Evolutionary conservation across 257 asterid genomes (phyloP), one percentile per base, ranked within the genome.

Genomic region (Nyctanthes arbortristis): DNA sequence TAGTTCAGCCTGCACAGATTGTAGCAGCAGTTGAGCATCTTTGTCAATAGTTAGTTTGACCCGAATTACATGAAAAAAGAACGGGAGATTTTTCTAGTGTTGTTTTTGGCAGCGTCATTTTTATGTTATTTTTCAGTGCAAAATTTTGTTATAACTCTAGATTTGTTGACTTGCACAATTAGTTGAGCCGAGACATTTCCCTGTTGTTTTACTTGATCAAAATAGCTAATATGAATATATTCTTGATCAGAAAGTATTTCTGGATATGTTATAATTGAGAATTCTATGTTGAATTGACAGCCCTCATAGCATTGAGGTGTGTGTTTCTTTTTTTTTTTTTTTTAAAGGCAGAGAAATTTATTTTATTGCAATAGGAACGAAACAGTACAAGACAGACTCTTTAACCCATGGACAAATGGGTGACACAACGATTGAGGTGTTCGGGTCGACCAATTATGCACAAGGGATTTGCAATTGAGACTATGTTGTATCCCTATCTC

Each of bases 1-100:
- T 91, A 3, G 96, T 91, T 70, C 97, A 91, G 65, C 96, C 97
- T 35, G 67, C 89, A 31, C 97, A 91, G 81, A 85, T 91, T 63
- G 92, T 91, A 13, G 73, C 89, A 58, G 96, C 96, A 1, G 94
- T 91, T 16, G 97, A 91, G 80, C 96, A 88, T 81, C 82, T 91
- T 11, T 91, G 97, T 79, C 75, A 14, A 77, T 86, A 74, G 67
- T 37, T 25, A 16, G 43, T n/a, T 33, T 55, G 28, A 32, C 40
- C 27, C 22, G 5, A 43, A 7, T 16, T 14, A 4, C 7, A 7
- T 43, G 24, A 43, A 16, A 22, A 43, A 7, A 16, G 24, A n/a
- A 5, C 54, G n/a, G 22, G 1, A n/a, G 1, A 9, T 4, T 43
- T 43, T 39, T 43, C 54, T n/a, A 43, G 24, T 16, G n/a, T 16